Evolutionary conservation across 2,329 filamentous ascomycete species (phyloP), one percentile per base, ranked within the genome.

Genomic region (Aspergillus quadricinctus): DNA sequence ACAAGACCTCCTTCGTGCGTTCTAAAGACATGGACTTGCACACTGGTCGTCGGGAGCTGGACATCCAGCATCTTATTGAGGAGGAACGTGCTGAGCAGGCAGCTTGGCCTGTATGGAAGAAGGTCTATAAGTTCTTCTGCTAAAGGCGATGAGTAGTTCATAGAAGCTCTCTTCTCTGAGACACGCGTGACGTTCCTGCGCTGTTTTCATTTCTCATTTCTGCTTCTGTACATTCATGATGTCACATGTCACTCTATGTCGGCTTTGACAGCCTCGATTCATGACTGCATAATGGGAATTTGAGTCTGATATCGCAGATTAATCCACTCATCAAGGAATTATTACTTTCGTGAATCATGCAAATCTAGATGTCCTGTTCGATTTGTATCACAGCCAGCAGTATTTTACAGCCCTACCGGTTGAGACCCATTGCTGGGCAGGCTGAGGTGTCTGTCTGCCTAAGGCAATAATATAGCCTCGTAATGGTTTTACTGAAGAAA

Each of bases 41-140:
- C 57, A 96, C 92, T 0, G 93, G 93, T 2, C 85, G 92, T 28
- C 81, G 92, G 27, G 91, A 96, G 68, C 83, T 97, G 56, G 92
- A 96, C 70, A 76, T 97, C 48, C 84, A 86, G 28, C 84, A 89
- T 57, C 76, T 97, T 50, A 79, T 95, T 50, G 86, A 87, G 45
- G 88, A 96, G 72, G 93, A 97, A 78, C 77, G 81, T 41, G 87
- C 88, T 52, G 92, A 97, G 77, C 80, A 81, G 66, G 82, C 80
- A 31, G 70, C 74, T 4, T 93, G 89, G 90, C 89, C 90, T 0
- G 74, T 64, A 57, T 93, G 89, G 89, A 94, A 93, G 78, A 86
- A 79, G 67, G 62, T 83, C 11, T 94, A 92, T 70, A 89, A 88
- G 69, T 81, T 86, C 58, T 75, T 92, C 61, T 93, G 89, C 66